These are phyloP conservation scores for Trichaptum fuscoviolaceum DNA, from an alignment of 768 basidiomycete species.

Conservation along the genomic window DNA sequence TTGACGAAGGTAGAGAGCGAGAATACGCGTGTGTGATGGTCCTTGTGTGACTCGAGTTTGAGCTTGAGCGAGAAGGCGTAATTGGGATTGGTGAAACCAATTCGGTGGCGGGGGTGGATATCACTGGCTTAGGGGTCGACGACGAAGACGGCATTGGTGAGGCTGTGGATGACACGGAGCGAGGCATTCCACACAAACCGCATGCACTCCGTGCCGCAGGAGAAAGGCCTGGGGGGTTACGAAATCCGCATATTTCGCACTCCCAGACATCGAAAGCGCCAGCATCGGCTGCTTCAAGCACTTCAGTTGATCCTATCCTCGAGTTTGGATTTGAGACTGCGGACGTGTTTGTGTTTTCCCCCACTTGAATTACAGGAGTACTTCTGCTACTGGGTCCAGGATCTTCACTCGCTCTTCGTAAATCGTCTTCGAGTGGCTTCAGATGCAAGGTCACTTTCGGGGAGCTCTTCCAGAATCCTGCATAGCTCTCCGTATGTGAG, in stretches of 20 bases:
- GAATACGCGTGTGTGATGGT: constrained; percentile 13
- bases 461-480: constrained; percentile 84
- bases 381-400: neutral
- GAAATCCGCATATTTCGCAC: constrained; percentile 84
- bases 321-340: neutral
- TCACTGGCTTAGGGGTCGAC: constrained; percentile 16
- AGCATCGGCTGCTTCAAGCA: neutral
- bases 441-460: constrained; percentile 82
- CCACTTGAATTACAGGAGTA: neutral
- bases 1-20: constrained; percentile 37
- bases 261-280: constrained; percentile 57
- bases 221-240: constrained; percentile 73
- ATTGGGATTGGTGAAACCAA: constrained; percentile 26
- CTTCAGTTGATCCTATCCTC: neutral
- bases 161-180: constrained; percentile 30
- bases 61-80: constrained; percentile 27
- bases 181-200: constrained; percentile 76
- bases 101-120: constrained; percentile 16
- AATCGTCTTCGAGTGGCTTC: constrained; percentile 24
- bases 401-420: neutral
- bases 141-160: constrained; percentile 10
- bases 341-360: neutral
- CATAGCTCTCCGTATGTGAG: constrained; percentile 79
- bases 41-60: constrained; percentile 3
- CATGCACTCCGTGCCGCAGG: constrained; percentile 67